Evolutionary conservation across 1,139 yeast genomes (phyloP).

Genomic region (Taphrina deformans): DNA sequence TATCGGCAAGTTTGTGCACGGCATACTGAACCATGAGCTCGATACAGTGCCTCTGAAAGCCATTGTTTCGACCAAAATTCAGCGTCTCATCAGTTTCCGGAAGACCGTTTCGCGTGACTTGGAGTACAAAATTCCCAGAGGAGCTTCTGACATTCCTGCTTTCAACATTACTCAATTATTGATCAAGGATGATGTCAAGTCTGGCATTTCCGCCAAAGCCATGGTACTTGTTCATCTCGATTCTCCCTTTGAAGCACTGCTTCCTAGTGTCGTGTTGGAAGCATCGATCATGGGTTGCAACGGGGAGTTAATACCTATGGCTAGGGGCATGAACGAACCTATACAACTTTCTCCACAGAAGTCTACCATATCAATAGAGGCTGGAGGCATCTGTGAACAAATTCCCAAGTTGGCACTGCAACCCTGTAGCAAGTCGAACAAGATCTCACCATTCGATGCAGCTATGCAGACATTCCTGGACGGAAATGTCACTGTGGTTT

Average conservation of each 20-base stretch:
- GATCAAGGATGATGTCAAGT: not conserved
- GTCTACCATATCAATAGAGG: not conserved
- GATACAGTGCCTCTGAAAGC: not conserved
- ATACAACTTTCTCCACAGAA: not conserved
- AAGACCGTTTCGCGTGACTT: not conserved
- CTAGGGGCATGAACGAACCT: constrained; percentile 10
- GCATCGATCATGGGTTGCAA: constrained; percentile 15
- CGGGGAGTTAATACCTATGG: constrained; percentile 7
- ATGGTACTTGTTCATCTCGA: not conserved
- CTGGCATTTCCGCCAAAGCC: constrained; percentile 17
- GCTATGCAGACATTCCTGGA: constrained; percentile 23
- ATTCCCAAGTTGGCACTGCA: constrained; percentile 7
- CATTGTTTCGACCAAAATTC: constrained; percentile 3
- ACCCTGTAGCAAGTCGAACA: not conserved
- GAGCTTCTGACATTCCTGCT: not conserved
- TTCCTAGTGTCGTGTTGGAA: constrained; percentile 4
- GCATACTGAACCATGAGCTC: not conserved
- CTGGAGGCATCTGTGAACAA: not conserved
- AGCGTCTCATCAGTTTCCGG: not conserved
- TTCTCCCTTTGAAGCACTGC: not conserved
- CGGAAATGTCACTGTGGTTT: constrained; percentile 18
- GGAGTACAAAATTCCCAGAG: not conserved
- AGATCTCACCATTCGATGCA: constrained; percentile 13
- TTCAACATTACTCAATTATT: constrained; percentile 8
- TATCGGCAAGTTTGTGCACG: not conserved